Base-by-base conservation (phyloP, 2,329 filamentous ascomycete genomes). In the Myriosclerotinia duriaeana region DNA sequence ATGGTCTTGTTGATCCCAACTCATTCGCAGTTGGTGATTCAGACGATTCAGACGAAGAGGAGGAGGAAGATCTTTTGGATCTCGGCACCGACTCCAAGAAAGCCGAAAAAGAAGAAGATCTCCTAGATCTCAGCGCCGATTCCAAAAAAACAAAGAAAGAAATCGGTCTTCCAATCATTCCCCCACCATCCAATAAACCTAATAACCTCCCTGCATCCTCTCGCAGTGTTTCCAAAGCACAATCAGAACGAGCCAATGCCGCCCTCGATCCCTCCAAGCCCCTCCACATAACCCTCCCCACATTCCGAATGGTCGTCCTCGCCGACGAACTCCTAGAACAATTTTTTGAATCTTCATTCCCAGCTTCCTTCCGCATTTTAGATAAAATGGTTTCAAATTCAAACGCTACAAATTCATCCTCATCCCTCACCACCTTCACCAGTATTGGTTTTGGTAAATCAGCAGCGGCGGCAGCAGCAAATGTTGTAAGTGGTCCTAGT, bases 221-320 rank as follows among this genome's bases (percentile, higher is more conserved):
- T 72, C 66, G 78, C 71, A 76, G 78, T 62, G 82, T 82, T 40
- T 87, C 87, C 60, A 89, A 87, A 75, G 85, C 89, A 9, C 85
- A 88, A 74, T 87, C 89, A 1, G 88, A 92, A 76, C 86, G 90
- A 26, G 93, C 93, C 56, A 99, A 99, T 76, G 87, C 89, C 11
- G 95, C 95, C 0, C 85, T 99, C 5, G 93, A 99, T 76, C 95
- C 95, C 3, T 89, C 92, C 36, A 94, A 96, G 70, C 95, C 95
- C 8, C 84, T 99, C 0, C 91, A 97, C 77, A 97, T 99, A 75
- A 98, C 95, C 0, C 84, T 99, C 1, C 95, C 95, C 0, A 99
- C 95, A 0, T 99, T 99, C 84, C 90, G 95, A 71, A 99, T 99
- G 95, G 93, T 99, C 4, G 91, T 99, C 12, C 86, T 99, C 9